These are phyloP conservation scores for Penicillium silybi DNA, from an alignment of 495 filamentous ascomycete species.

Conservation along the genomic window DNA sequence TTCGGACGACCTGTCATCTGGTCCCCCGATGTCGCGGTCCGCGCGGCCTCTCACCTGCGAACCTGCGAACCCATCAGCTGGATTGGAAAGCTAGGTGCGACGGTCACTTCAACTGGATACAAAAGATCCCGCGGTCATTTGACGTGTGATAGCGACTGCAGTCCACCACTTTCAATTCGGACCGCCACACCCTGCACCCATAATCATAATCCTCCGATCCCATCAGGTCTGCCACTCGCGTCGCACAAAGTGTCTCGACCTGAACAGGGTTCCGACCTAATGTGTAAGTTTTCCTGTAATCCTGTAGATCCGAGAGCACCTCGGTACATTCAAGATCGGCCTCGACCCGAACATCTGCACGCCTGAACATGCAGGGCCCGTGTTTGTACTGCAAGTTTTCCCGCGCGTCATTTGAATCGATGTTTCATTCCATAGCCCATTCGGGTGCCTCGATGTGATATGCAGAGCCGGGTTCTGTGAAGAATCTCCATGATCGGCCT, in stretches of 20 bases:
- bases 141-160: neutral
- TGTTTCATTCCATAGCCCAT: neutral
- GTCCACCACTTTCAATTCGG: conserved; percentile 15
- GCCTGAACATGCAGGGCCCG: neutral
- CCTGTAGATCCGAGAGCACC: neutral
- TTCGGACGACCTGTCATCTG: conserved; percentile 8
- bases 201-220: conserved; percentile 25
- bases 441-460: neutral
- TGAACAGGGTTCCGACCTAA: conserved; percentile 16
- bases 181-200: conserved; percentile 8
- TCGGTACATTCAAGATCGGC: conserved; percentile 15
- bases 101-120: neutral
- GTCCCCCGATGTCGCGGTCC: conserved; percentile 16
- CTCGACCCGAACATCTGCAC: neutral
- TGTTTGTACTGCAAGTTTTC: neutral
- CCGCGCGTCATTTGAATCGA: neutral
- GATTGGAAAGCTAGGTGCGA: neutral
- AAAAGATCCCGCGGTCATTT: conserved; percentile 5
- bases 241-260: conserved; percentile 11
- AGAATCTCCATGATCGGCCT: conserved; percentile 17
- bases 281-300: neutral
- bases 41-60: conserved; percentile 3
- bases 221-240: conserved; percentile 8
- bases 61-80: neutral
- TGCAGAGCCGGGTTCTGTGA: neutral